A percentile compares a stretch with the other conserved stretches of the same genome.
These are phyloP conservation scores for Astrephomene gubernaculifera DNA, from an alignment of 139 green algal species.

Conservation along the genomic window DNA sequence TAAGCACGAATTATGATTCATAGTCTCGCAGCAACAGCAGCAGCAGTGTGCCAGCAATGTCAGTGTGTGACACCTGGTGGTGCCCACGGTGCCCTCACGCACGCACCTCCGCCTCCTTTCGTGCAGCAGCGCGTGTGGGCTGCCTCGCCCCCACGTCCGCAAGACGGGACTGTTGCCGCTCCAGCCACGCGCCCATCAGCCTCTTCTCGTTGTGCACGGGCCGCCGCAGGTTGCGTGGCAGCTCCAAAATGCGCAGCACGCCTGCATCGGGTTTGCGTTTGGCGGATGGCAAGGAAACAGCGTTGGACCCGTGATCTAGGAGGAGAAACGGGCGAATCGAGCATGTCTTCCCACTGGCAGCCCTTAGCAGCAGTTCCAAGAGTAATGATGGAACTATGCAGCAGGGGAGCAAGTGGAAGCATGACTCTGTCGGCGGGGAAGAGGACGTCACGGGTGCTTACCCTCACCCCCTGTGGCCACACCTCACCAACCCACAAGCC, in stretches of 20 bases:
- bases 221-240: constrained; percentile 84
- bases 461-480: background rate
- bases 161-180: constrained; percentile 63
- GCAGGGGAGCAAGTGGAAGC: no score
- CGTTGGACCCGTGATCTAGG: no score
- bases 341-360: no score
- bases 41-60: background rate
- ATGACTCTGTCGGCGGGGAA: no score
- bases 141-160: constrained; percentile 54
- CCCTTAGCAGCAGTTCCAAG: no score
- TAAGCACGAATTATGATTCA: no score
- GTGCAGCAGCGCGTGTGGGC: constrained; percentile 26
- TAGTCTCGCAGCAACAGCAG: no score
- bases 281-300: no score
- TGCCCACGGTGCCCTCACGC: background rate
- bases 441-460: no score
- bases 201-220: constrained; percentile 77
- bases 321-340: no score
- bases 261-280: constrained; percentile 44
- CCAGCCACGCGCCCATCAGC: constrained; percentile 72
- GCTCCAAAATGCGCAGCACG: constrained; percentile 84
- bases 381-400: no score
- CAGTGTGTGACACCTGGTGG: background rate
- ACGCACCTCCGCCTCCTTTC: constrained; percentile 35
- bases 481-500: background rate